These are phyloP conservation scores for Capronia epimyces DNA, from an alignment of 2,329 filamentous ascomycete genomes.

Conservation along the genomic window DNA sequence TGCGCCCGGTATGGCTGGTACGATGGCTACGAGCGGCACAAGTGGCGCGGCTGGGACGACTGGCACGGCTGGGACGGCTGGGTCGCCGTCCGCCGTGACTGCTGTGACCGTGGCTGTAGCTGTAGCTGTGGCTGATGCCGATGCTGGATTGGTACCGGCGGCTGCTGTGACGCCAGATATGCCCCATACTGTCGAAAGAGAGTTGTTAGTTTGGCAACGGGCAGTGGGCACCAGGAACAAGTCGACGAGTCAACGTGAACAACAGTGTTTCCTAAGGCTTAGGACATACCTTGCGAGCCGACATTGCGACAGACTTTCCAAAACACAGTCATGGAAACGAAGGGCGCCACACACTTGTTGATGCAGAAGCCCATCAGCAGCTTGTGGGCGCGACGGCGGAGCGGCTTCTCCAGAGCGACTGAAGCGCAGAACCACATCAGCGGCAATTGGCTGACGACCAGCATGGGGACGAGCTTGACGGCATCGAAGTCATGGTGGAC, in stretches of 20 bases:
- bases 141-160: neutral
- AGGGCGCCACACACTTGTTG: conserved; percentile 13
- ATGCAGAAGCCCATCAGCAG: conserved; percentile 13
- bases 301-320: conserved; percentile 9
- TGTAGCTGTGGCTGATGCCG: neutral
- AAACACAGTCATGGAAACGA: conserved; percentile 7
- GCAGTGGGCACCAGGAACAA: neutral
- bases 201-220: neutral
- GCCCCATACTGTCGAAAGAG: conserved; percentile 6
- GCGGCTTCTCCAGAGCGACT: conserved; percentile 3
- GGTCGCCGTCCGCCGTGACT: neutral
- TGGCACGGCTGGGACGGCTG: neutral
- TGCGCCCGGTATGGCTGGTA: neutral
- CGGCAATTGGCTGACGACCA: conserved; percentile 11
- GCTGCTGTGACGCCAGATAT: conserved; percentile 10
- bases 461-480: conserved; percentile 4
- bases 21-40: neutral
- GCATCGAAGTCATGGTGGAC: conserved; percentile 5
- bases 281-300: conserved; percentile 11
- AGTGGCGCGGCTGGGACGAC: neutral
- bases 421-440: conserved; percentile 10
- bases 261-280: neutral
- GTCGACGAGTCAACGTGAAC: neutral
- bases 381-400: conserved; percentile 12
- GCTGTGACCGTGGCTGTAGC: neutral